Evolutionary conservation across 306 rosid species (phyloP), one percentile per base, ranked within the genome.

Genomic region (Vigna mungo): DNA sequence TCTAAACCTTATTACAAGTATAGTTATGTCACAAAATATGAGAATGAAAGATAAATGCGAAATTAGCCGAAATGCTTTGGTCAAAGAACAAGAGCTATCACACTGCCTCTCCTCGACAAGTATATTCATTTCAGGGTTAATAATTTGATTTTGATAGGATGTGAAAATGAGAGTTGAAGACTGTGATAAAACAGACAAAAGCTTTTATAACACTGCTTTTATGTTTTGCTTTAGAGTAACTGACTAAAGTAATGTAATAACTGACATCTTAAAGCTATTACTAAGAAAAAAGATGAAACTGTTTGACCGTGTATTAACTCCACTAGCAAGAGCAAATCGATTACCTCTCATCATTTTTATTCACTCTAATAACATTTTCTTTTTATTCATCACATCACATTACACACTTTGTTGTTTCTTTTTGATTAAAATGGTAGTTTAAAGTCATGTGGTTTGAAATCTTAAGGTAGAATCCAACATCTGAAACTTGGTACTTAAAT

Each of bases 381-480:
- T 36, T 36, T 36, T 36, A 36, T 36, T 54, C 32, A 21, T 54
- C 15, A 21, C 32, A 20, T 54, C 15, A 21, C 32, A 20, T 54
- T 10, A 54, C 30, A 54, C 3, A 34, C 7, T 17, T 14, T 9
- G 10, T 27, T 54, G 4, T 54, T n/a, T 58, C 64, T 58, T 13
- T 7, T 58, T 16, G 0, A 58, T 58, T 60, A 64, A 18, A 41
- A 39, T 64, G 39, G 51, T 32, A 30, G 34, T 55, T 78, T 47
- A 66, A 65, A 4, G 32, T 70, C 81, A 79, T 73, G 60, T 74
- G 52, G 16, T 52, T 68, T 36, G 76, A 78, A 74, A 85, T 55
- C 88, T 85, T 85, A 20, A 76, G 63, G 79, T 16, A 75, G 86
- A 85, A 79, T 70, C 77, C 76, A 85, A 69, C 81, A 51, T 58